These are phyloP conservation scores for Cladosporium halotolerans DNA, from an alignment of 2,329 filamentous ascomycete species.

Conservation along the genomic window DNA sequence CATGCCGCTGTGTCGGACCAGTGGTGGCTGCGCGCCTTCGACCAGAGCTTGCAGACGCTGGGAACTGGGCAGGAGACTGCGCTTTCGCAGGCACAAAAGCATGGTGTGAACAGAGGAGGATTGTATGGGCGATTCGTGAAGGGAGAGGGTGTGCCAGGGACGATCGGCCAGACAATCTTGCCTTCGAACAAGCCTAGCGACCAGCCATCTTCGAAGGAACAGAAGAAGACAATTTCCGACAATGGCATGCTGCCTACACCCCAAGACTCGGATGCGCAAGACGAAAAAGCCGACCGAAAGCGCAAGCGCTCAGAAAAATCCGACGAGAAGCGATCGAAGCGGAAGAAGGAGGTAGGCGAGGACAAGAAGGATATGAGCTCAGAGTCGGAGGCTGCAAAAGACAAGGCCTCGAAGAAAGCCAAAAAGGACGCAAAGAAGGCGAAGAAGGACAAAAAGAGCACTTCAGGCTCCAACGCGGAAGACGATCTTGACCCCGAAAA, in stretches of 20 bases:
- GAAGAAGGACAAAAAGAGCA: constrained; percentile 13
- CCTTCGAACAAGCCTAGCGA: neutral
- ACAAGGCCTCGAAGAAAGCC: constrained; percentile 14
- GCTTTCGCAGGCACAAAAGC: constrained; percentile 39
- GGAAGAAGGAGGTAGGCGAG: constrained; percentile 12
- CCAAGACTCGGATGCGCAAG: constrained; percentile 4
- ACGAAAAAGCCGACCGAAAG: constrained; percentile 1
- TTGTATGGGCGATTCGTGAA: constrained; percentile 81
- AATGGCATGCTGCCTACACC: constrained; percentile 4
- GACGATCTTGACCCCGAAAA: constrained; percentile 24
- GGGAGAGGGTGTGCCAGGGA: constrained; percentile 71
- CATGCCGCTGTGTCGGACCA: constrained; percentile 63
- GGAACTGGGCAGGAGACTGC: constrained; percentile 55
- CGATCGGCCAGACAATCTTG: constrained; percentile 38
- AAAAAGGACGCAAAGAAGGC: constrained; percentile 14
- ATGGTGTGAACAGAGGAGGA: constrained; percentile 45
- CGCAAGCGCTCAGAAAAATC: constrained; percentile 3
- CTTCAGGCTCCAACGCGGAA: constrained; percentile 6
- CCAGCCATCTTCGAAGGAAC: neutral
- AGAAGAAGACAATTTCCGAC: neutral
- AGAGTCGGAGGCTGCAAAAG: neutral
- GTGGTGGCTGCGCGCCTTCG: constrained; percentile 96
- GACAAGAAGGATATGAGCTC: constrained; percentile 12
- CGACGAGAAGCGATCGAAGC: constrained; percentile 11
- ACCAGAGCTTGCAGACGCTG: constrained; percentile 78